Evolutionary conservation across 2,329 filamentous ascomycete species (phyloP).

Genomic region (Monilinia aucupariae): DNA sequence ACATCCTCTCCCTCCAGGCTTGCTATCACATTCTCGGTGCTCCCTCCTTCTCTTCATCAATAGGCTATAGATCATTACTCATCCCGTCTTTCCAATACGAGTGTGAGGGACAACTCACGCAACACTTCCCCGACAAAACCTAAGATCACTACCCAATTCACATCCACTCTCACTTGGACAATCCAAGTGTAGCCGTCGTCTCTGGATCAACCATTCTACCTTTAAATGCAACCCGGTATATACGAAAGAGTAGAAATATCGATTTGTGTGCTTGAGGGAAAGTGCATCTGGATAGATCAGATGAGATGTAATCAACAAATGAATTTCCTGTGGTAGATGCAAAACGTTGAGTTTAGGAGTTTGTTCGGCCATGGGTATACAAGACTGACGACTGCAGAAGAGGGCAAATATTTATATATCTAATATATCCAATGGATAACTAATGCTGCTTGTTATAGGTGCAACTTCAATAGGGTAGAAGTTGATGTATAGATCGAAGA

Average conservation of each 20-base stretch:
- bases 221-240: slow-evolving; percentile 62
- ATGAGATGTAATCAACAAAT: slow-evolving; percentile 53
- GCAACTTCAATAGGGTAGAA: background rate
- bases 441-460: background rate
- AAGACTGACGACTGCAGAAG: background rate
- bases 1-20: slow-evolving; percentile 30
- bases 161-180: slow-evolving; percentile 56
- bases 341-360: slow-evolving; percentile 10
- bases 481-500: background rate
- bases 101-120: slow-evolving; percentile 41
- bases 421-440: background rate
- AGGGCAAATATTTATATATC: no score
- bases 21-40: slow-evolving; percentile 53
- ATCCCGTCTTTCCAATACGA: background rate
- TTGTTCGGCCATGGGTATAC: background rate
- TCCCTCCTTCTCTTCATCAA: slow-evolving; percentile 55
- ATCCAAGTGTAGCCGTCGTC: slow-evolving; percentile 57
- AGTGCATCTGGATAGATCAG: slow-evolving; percentile 67
- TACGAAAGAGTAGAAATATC: slow-evolving; percentile 58
- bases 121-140: slow-evolving; percentile 56
- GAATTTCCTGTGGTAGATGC: slow-evolving; percentile 59
- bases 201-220: slow-evolving; percentile 63
- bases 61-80: slow-evolving; percentile 37
- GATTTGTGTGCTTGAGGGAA: slow-evolving; percentile 61
- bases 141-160: slow-evolving; percentile 53